phyloP scores from a whole-genome alignment of 805 yeast genomes.

The Saturnispora galanensis region DNA sequence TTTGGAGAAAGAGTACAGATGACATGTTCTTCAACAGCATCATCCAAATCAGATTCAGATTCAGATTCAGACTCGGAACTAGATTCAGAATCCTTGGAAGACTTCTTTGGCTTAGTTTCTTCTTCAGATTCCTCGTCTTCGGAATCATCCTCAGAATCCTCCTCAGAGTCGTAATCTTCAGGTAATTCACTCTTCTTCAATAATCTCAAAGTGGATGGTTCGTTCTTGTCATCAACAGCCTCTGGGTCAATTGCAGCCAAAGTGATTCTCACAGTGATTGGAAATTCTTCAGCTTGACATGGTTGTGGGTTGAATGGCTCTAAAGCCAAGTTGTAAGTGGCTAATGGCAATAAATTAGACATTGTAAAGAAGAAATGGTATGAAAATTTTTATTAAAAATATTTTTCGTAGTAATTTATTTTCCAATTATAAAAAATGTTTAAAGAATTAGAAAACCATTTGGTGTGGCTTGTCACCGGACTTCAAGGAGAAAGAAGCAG shows the following conservation, averaged over 20 bases:
- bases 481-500: constrained; percentile 92
- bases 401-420: not conserved
- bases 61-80: constrained; percentile 44
- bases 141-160: constrained; percentile 26
- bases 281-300: constrained; percentile 77
- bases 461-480: constrained; percentile 98
- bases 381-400: constrained; percentile 1
- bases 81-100: constrained; percentile 24
- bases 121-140: constrained; percentile 35
- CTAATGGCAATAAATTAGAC: constrained; percentile 73
- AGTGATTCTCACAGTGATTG: constrained; percentile 83
- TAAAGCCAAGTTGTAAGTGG: constrained; percentile 77
- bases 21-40: constrained; percentile 73
- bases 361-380: constrained; percentile 24
- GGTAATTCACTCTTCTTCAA: constrained; percentile 52
- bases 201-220: constrained; percentile 84
- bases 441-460: constrained; percentile 72
- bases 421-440: constrained; percentile 2
- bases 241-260: constrained; percentile 94
- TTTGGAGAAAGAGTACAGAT: constrained; percentile 87
- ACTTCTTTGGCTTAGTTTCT: constrained; percentile 25
- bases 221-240: constrained; percentile 66
- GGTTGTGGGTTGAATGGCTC: constrained; percentile 82
- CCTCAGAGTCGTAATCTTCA: constrained; percentile 31
- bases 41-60: constrained; percentile 53